Evolutionary conservation across 306 rosid species (phyloP), one percentile per base, ranked within the genome.

Genomic region (Begonia loranthoides): DNA sequence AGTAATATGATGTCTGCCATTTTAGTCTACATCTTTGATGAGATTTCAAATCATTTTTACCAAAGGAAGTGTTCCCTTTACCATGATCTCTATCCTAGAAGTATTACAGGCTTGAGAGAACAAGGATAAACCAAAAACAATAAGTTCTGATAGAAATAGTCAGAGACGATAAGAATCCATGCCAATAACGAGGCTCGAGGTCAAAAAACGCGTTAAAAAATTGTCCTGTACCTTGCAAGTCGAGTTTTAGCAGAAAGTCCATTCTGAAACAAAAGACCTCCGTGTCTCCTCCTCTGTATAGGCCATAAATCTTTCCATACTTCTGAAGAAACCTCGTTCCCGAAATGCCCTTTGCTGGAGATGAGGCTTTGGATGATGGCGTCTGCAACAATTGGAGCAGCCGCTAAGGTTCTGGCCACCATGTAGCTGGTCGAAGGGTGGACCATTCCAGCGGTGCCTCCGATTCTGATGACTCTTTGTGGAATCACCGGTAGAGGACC

Each of bases 401-500:
- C 94, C 21, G 95, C 95, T 46, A 90, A 70, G 53, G 99, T 90
- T 73, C 95, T 82, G 3, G 99, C 92, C 14, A 90, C 95, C 95
- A 90, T 90, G 54, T 90, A 90, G 50, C 99, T 95, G 0, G 99
- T 90, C 15, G 95, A 90, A 58, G 99, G 99, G 66, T 90, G 99
- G 57, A 90, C 95, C 99, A 90, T 90, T 57, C 99, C 95, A 0
- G 99, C 99, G 3, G 99, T 86, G 14, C 99, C 99, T 0, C 99
- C 97, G 13, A 90, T 80, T 62, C 99, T 94, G 59, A 86, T 79
- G 36, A 90, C 94, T 66, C 99, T 77, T 59, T 90, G 95, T 10
- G 99, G 94, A 13, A 90, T 87, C 74, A 90, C 80, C 0, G 94
- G 97, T 11, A 90, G 94, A 15, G 92, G 94, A 6, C 99, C 95